Percentiles rank a stretch among this genome's conserved stretches.
Evolutionary conservation across 2,329 filamentous ascomycete genomes (phyloP).

Genomic region (Magnaporthales sp.): DNA sequence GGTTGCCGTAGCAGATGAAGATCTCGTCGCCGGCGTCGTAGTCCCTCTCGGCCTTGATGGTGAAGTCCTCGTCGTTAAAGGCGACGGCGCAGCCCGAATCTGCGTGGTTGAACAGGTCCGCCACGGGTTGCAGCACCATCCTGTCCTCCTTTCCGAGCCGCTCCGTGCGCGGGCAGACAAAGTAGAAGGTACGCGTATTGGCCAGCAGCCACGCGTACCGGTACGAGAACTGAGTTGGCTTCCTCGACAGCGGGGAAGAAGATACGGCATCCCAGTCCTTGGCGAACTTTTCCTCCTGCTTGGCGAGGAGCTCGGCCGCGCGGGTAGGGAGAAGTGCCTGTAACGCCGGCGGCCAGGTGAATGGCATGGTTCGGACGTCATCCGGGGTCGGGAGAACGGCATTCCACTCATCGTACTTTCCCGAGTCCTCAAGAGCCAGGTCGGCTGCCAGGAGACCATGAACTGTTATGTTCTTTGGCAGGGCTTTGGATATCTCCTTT

Average conservation of each 20-base stretch:
- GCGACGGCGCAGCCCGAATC: constrained; percentile 40
- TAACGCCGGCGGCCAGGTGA: constrained; percentile 35
- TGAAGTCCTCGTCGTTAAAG: constrained; percentile 42
- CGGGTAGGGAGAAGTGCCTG: constrained; percentile 36
- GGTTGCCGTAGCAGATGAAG: constrained; percentile 59
- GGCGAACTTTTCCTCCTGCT: constrained; percentile 39
- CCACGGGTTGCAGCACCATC: constrained; percentile 62
- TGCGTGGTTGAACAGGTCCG: constrained; percentile 59
- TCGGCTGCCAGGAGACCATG: constrained; percentile 68
- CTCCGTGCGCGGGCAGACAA: constrained; percentile 36
- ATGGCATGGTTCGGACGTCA: constrained; percentile 46
- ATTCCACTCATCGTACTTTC: constrained; percentile 49
- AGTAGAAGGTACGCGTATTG: constrained; percentile 55
- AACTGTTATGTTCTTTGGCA: constrained; percentile 48
- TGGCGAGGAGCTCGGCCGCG: constrained; percentile 35
- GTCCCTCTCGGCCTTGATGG: constrained; percentile 38
- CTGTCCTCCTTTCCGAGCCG: constrained; percentile 41
- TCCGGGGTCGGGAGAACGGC: constrained; percentile 55
- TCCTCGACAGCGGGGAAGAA: background rate
- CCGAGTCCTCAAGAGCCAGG: constrained; percentile 44
- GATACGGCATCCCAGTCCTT: constrained; percentile 26
- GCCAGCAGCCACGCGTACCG: constrained; percentile 47
- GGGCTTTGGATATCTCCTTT: constrained; percentile 36
- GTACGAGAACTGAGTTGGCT: constrained; percentile 24
- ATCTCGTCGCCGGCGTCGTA: constrained; percentile 56